Conservation (phyloP, 225 moss, liverwort and hornwort genomes). For the Polytrichum formosum region DNA sequence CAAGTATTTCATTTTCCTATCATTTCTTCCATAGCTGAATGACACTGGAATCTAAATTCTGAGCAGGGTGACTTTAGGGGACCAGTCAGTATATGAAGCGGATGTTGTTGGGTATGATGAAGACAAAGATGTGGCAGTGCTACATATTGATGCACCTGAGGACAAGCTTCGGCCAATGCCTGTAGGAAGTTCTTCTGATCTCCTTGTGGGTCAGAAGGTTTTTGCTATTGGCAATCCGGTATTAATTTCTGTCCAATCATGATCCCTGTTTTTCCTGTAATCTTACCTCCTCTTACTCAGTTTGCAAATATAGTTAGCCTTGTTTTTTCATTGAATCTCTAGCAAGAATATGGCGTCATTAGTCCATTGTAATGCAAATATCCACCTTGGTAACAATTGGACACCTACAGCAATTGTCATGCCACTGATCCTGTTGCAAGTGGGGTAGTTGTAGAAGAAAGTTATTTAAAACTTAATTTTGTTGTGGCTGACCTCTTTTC, state of each 20-base stretch:
- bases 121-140: slow-evolving; percentile 97
- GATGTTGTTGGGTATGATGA: slow-evolving; percentile 98
- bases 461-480: neutral
- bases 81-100: slow-evolving; percentile 97
- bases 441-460: too few species aligned
- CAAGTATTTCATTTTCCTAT: too few species aligned
- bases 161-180: slow-evolving; percentile 78
- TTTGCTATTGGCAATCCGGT: slow-evolving; percentile 99
- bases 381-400: neutral
- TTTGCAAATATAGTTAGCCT: too few species aligned
- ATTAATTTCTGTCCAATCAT: slow-evolving; percentile 2
- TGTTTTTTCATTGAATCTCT: too few species aligned
- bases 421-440: slow-evolving; percentile 1
- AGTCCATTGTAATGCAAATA: neutral
- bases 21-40: too few species aligned
- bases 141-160: slow-evolving; percentile 82
- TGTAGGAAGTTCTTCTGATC: slow-evolving; percentile 94
- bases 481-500: neutral
- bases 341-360: too few species aligned
- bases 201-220: slow-evolving; percentile 96
- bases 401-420: neutral
- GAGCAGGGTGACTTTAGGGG: slow-evolving; percentile 88
- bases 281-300: neutral
- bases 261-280: neutral
- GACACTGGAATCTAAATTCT: too few species aligned